phyloP scores from a whole-genome alignment of 768 basidiomycete genomes.

The Suillus luteus region DNA sequence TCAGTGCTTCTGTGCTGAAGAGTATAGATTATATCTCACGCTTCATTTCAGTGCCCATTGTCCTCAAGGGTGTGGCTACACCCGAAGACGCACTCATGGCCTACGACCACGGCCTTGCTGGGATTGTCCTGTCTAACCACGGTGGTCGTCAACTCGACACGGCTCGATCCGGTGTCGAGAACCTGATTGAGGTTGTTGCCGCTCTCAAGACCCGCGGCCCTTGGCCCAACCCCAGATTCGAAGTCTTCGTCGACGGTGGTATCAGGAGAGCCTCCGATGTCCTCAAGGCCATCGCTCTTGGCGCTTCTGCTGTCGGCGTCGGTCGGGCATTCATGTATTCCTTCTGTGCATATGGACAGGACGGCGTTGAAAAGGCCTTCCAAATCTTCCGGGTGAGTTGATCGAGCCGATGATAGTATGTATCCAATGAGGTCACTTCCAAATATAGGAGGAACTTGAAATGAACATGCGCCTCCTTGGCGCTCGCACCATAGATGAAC shows the following conservation, averaged over 20 bases:
- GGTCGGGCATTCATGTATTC: slow-evolving; percentile 89
- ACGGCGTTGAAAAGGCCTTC: slow-evolving; percentile 83
- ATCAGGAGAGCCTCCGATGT: slow-evolving; percentile 90
- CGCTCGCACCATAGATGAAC: slow-evolving; percentile 74
- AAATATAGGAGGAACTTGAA: slow-evolving; percentile 86
- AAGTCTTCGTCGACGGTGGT: slow-evolving; percentile 93
- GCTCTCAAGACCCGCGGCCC: slow-evolving; percentile 71
- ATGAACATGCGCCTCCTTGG: slow-evolving; percentile 97
- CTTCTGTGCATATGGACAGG: slow-evolving; percentile 84
- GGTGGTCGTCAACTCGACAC: slow-evolving; percentile 80
- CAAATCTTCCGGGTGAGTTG: slow-evolving; percentile 69
- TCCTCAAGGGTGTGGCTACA: slow-evolving; percentile 76
- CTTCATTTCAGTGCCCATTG: slow-evolving; percentile 65
- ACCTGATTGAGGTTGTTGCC: slow-evolving; percentile 83
- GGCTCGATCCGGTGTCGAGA: slow-evolving; percentile 84
- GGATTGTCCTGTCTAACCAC: slow-evolving; percentile 86
- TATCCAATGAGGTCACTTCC: slow-evolving; percentile 1
- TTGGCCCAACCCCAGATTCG: slow-evolving; percentile 80
- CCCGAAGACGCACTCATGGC: slow-evolving; percentile 78
- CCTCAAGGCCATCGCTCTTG: slow-evolving; percentile 84
- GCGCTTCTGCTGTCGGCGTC: slow-evolving; percentile 88
- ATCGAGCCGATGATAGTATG: not conserved
- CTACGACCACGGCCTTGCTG: slow-evolving; percentile 71
- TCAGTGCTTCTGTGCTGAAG: slow-evolving; percentile 10
- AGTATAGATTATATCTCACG: not conserved